Base-by-base conservation (phyloP, 2,329 filamentous ascomycete species). In the Penicillium sp. region DNA sequence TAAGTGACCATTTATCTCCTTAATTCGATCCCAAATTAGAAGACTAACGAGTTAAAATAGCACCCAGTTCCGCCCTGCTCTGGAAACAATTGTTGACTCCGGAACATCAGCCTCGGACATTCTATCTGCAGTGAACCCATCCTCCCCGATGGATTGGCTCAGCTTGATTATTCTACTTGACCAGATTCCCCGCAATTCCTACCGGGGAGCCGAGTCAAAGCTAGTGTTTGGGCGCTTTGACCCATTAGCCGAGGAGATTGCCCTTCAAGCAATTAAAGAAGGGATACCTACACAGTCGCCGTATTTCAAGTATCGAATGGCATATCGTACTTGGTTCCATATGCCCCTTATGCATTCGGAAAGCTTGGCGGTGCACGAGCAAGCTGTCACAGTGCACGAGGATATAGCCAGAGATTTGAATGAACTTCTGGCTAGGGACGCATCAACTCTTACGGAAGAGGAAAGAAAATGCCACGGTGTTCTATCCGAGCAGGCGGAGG, bases 121-220 rank as follows among this genome's bases (percentile, higher is more conserved):
- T 6, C 46, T 68, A 3, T 49, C 60, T 23, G 48, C 60, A 17
- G 43, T 66, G 7, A 62, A 62, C 37, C 55, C 58, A 10, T 54
- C 50, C 2, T 59, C 58, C 0, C 56, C 67, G 0, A 41, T 63
- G 6, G 54, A 59, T 8, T 69, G 66, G 67, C 72, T 89, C 2
- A 77, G 78, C 45, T 68, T 88, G 0, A 65, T 85, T 6, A 63
- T 89, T 2, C 76, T 89, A 2, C 78, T 89, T 2, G 86, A 89
- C 61, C 86, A 89, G 66, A 77, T 88, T 42, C 78, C 86, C 0
- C 81, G 86, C 2, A 88, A 89, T 67, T 78, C 84, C 61, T 86
- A 82, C 72, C 84, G 86, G 15, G 80, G 77, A 0, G 73, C 75
- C 0, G 71, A 83, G 25, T 69, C 76, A 3, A 68, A 62, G 0